These are phyloP conservation scores for Amphibolis antarctica DNA, from an alignment of 106 monocot genomes.

Conservation along the genomic window DNA sequence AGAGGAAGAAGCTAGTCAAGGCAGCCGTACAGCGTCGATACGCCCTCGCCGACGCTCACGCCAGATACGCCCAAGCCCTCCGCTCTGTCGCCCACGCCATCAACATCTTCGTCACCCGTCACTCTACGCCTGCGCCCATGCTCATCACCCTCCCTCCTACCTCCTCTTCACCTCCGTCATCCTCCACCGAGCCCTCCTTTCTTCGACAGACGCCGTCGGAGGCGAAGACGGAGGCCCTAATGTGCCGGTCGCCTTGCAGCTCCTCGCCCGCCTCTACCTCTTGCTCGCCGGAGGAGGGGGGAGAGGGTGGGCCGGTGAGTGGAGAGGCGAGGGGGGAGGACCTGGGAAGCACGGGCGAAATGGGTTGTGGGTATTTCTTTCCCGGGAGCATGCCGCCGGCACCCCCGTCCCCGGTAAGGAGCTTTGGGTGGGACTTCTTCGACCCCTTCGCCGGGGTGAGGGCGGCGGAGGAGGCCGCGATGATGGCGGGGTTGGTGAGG, in stretches of 20 bases:
- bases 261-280: conserved; percentile 7
- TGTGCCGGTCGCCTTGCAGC: conserved; percentile 6
- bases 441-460: conserved; percentile 71
- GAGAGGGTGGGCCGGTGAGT: conserved; percentile 10
- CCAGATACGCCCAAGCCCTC: conserved; percentile 52
- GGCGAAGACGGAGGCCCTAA: conserved; percentile 35
- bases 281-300: conserved; percentile 4
- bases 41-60: conserved; percentile 54
- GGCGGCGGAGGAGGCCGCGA: conserved; percentile 25
- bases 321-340: conserved; percentile 4
- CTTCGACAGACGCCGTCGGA: conserved; percentile 26
- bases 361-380: conserved; percentile 40
- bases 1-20: conserved; percentile 75
- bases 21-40: conserved; percentile 56
- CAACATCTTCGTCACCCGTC: conserved; percentile 56
- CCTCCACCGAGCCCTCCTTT: conserved; percentile 5
- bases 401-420: conserved; percentile 16
- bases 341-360: conserved; percentile 5
- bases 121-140: conserved; percentile 51
- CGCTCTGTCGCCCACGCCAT: conserved; percentile 51
- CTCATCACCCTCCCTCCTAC: conserved; percentile 38
- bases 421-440: conserved; percentile 91
- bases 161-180: conserved; percentile 18
- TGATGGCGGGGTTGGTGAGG: conserved; percentile 20
- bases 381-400: conserved; percentile 6